Base-by-base conservation (phyloP, 1,284 basidiomycete species). In the Taiwanofungus camphoratus region DNA sequence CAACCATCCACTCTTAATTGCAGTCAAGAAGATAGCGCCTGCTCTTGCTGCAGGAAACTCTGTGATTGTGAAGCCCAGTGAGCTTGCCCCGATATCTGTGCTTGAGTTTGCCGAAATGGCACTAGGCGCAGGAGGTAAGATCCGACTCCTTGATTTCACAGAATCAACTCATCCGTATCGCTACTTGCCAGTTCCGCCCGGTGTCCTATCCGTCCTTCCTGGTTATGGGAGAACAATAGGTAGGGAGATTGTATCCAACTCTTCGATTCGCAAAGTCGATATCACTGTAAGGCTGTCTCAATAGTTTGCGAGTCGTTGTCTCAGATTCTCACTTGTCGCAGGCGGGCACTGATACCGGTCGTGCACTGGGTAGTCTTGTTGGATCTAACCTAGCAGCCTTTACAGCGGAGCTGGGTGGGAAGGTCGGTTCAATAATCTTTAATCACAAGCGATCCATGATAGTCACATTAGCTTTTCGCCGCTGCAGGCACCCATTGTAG, bases 31-130 rank as follows among this genome's bases (percentile, higher is more conserved):
- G 63, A 81, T 92, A 46, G 86, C 84, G 0, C 86, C 87, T 4
- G 89, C 88, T 1, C 67, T 92, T 12, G 89, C 89, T 22, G 86
- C 88, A 2, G 88, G 89, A 3, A 92, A 92, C 56, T 82, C 80
- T 40, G 77, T 89, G 37, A 72, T 92, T 39, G 80, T 92, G 21
- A 92, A 92, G 55, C 88, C 89, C 2, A 50, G 43, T 31, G 51
- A 89, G 77, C 66, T 86, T 24, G 86, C 89, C 12, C 89, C 89
- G 2, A 71, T 90, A 27, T 81, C 84, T 2, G 79, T 90, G 11
- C 70, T 91, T 2, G 78, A 87, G 58, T 83, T 92, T 54, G 80
- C 78, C 1, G 68, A 77, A 49, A 67, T 90, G 58, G 73, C 79
- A 0, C 58, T 65, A 27, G 69, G 75, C 46, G 83, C 78, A 32